Evolutionary conservation across 208 protist species (phyloP).

Genomic region (Spongospora subterranea): DNA sequence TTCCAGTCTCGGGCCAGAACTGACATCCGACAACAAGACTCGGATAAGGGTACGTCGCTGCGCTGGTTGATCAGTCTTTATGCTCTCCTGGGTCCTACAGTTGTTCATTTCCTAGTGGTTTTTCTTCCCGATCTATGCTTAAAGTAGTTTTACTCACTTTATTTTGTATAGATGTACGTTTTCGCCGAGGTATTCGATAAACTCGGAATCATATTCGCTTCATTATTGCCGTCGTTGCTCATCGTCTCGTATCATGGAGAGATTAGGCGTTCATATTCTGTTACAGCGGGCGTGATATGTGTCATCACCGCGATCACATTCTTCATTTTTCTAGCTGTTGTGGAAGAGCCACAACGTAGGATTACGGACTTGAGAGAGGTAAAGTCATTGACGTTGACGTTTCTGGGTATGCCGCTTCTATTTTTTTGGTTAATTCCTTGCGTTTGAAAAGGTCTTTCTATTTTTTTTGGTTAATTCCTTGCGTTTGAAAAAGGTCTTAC

Average conservation of each 20-base stretch:
- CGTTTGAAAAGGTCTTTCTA: too few relatives aligned
- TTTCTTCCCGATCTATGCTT: too few relatives aligned
- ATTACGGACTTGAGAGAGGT: not conserved
- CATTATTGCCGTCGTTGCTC: slow-evolving; percentile 17
- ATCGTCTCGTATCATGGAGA: not conserved
- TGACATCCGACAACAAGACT: slow-evolving; percentile 29
- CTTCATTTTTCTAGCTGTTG: not conserved
- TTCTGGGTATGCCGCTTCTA: too few relatives aligned
- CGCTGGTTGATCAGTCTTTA: slow-evolving; percentile 8
- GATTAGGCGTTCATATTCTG: not conserved
- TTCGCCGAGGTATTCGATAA: slow-evolving; percentile 17
- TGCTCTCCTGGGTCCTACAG: too few relatives aligned
- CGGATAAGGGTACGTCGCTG: slow-evolving; percentile 12
- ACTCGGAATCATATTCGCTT: slow-evolving; percentile 1
- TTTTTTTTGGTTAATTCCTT: not conserved
- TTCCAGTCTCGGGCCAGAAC: slow-evolving; percentile 38
- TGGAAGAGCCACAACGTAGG: slow-evolving; percentile 37
- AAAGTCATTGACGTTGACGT: too few relatives aligned
- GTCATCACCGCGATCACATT: not conserved
- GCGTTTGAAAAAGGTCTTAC: not conserved
- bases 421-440: not conserved
- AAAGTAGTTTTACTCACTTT: too few relatives aligned
- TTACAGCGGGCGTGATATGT: not conserved
- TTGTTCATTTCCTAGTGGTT: too few relatives aligned
- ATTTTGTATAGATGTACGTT: not conserved